A percentile compares a stretch with the other conserved stretches of the same genome.
Evolutionary conservation across 257 asterid species (phyloP).

Genomic region (Solanum piurae): DNA sequence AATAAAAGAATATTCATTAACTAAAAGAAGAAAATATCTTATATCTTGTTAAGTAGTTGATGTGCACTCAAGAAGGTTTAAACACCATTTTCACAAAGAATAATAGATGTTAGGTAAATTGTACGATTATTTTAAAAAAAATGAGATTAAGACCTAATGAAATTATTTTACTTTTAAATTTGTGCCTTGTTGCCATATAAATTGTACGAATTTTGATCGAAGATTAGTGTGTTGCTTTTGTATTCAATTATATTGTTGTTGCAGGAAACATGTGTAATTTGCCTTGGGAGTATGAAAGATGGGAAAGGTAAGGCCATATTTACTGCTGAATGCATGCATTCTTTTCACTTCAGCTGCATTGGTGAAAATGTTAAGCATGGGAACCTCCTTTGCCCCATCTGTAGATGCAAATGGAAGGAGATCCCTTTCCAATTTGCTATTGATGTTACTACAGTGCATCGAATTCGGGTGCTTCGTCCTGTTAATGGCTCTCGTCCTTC

Average conservation of each 20-base stretch:
- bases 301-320: slow-evolving; percentile 21
- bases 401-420: slow-evolving; percentile 23
- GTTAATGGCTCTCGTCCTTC: background rate
- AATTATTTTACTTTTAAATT: background rate
- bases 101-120: background rate
- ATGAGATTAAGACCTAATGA: background rate
- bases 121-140: background rate
- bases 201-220: background rate
- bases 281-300: slow-evolving; percentile 8
- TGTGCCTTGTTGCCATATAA: background rate
- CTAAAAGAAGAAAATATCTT: background rate
- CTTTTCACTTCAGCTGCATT: slow-evolving; percentile 23
- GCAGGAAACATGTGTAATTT: slow-evolving; percentile 22
- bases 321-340: slow-evolving; percentile 23
- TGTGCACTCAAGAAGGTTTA: background rate
- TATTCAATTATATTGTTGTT: background rate
- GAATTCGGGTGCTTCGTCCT: background rate
- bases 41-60: background rate
- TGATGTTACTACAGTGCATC: background rate
- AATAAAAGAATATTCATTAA: background rate
- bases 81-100: background rate
- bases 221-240: background rate
- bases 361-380: slow-evolving; percentile 18
- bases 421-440: slow-evolving; percentile 1
- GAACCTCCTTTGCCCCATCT: slow-evolving; percentile 17